Base-by-base conservation (phyloP, 495 filamentous ascomycete species). In the Lasiosphaeris hirsuta region DNA sequence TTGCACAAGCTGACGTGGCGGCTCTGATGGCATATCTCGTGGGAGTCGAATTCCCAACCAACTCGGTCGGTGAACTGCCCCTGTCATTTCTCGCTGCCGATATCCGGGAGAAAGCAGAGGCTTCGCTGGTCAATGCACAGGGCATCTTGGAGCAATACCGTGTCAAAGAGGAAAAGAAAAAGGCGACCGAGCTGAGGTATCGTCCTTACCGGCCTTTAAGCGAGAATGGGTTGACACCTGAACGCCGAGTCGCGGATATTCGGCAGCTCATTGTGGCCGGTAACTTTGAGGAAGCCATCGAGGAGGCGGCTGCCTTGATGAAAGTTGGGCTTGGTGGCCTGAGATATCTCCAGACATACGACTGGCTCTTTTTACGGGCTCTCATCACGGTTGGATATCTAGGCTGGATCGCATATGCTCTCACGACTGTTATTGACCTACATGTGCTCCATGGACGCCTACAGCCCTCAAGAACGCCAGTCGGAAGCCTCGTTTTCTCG, bases 281-380 rank as follows among this genome's bases (percentile, higher is more conserved):
- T 7, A 71, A 78, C 13, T 87, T 86, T 54, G 82, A 92, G 43
- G 79, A 84, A 57, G 89, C 92, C 1, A 96, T 97, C 63, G 70
- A 78, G 49, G 79, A 87, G 55, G 90, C 88, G 10, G 83, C 85
- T 10, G 83, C 86, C 7, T 74, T 97, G 10, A 87, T 97, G 54
- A 82, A 86, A 55, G 70, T 86, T 14, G 89, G 86, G 5, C 79
- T 97, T 2, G 84, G 90, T 54, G 95, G 95, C 18, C 78, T 99
- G 40, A 83, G 94, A 40, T 99, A 99, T 67, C 80, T 97, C 33
- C 95, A 99, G 69, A 97, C 90, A 0, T 84, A 83, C 58, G 94
- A 99, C 72, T 99, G 95, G 95, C 79, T 97, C n/a, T 97, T 99
- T 75, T 71, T 99, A 36, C 81, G 95, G 49, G 87, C 87, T n/a